Conservation (phyloP, 2,329 filamentous ascomycete species). For the Penicillium glabrum region DNA sequence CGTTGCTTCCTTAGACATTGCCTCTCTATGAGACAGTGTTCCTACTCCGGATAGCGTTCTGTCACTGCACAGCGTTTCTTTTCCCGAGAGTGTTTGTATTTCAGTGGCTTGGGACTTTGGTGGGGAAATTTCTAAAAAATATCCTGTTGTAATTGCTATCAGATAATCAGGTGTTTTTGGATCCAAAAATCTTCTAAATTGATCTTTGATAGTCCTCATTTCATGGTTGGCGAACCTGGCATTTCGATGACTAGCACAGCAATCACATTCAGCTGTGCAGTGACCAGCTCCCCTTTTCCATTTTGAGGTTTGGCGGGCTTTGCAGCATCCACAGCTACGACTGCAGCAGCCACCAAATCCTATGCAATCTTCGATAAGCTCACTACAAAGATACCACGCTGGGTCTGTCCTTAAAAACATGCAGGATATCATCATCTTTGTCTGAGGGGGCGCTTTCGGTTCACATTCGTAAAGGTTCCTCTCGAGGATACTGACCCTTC, state of each 20-base stretch:
- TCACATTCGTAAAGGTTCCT: not conserved
- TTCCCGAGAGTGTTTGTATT: not conserved
- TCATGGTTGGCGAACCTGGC: not conserved
- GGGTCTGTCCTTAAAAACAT: not conserved
- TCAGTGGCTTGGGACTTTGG: not conserved
- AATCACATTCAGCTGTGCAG: not conserved
- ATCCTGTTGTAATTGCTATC: not conserved
- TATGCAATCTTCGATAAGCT: not conserved
- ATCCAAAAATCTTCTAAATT: not conserved
- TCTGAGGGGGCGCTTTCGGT: not conserved
- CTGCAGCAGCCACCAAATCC: not conserved
- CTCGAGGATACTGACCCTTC: not conserved
- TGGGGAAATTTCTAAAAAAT: not conserved
- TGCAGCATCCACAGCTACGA: not conserved
- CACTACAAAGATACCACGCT: not conserved
- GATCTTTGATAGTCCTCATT: not conserved
- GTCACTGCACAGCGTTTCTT: too few relatives aligned
- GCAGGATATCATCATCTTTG: not conserved
- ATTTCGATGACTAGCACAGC: not conserved
- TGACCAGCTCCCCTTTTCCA: not conserved
- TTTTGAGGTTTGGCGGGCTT: not conserved
- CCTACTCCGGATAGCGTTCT: too few relatives aligned
- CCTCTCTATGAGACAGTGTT: too few relatives aligned
- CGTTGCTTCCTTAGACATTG: too few relatives aligned
- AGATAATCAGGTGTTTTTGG: not conserved